A percentile compares a stretch with the other conserved stretches of the same genome.
phyloP scores from a whole-genome alignment of 306 rosid genomes.

The Corylus americana region DNA sequence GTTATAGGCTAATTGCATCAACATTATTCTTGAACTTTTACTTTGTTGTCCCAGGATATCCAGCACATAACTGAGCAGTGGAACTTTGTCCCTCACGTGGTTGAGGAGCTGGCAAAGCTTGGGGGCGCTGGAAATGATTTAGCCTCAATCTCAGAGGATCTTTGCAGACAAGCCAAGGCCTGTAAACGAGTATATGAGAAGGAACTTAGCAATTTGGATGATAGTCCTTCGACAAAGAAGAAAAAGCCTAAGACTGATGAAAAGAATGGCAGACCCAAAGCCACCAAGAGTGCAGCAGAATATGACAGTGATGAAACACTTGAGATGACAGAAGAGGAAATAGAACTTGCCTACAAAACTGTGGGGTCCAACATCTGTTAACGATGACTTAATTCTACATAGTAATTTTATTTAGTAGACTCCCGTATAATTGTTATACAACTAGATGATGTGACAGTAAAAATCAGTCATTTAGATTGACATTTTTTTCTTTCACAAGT shows the following conservation, averaged over 20 bases:
- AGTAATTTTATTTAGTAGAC: no score
- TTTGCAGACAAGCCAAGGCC: conserved; percentile 53
- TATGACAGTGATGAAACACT: conserved; percentile 86
- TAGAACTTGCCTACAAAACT: conserved; percentile 61
- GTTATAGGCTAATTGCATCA: conserved; percentile 13
- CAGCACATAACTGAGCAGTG: conserved; percentile 62
- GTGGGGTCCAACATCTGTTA: conserved; percentile 46
- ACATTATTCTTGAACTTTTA: conserved; percentile 7
- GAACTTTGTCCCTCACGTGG: conserved; percentile 76
- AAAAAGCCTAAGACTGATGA: conserved; percentile 36
- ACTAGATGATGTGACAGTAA: no score
- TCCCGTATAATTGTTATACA: no score
- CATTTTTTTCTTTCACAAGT: no score
- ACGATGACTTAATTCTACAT: conserved; percentile 16
- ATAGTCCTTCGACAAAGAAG: conserved; percentile 26
- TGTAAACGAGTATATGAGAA: conserved; percentile 68
- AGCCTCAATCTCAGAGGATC: conserved; percentile 56
- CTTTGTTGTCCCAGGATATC: conserved; percentile 48
- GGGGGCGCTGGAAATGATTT: conserved; percentile 31
- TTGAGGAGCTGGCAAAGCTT: conserved; percentile 70
- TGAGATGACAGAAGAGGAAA: conserved; percentile 91
- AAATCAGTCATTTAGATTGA: no score
- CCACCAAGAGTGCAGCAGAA: conserved; percentile 28
- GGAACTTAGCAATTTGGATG: conserved; percentile 50
- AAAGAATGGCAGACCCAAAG: conserved; percentile 36